phyloP scores from a whole-genome alignment of 805 yeast genomes.

The Torulaspora delbrueckii region DNA sequence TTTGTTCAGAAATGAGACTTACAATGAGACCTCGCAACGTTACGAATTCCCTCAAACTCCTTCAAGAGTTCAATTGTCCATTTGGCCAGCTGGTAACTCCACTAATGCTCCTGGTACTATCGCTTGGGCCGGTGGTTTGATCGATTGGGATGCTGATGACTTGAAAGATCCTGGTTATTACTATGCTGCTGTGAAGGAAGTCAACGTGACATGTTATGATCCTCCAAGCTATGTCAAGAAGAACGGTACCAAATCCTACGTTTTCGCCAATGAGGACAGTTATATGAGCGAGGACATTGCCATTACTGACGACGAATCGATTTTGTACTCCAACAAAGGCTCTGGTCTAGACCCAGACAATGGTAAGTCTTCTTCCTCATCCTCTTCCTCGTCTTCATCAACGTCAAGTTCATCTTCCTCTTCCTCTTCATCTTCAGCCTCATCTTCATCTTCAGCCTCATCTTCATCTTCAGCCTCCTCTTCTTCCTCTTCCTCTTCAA shows the following conservation, averaged over 20 bases:
- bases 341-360: slow-evolving; percentile 59
- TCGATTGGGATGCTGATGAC: slow-evolving; percentile 78
- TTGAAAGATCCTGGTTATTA: slow-evolving; percentile 74
- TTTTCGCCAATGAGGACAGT: slow-evolving; percentile 47
- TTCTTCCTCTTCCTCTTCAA: not conserved
- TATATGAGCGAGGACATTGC: slow-evolving; percentile 48
- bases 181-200: slow-evolving; percentile 57
- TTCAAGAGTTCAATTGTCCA: slow-evolving; percentile 61
- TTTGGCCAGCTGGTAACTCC: slow-evolving; percentile 73
- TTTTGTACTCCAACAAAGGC: slow-evolving; percentile 55
- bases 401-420: slow-evolving; percentile 7
- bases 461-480: slow-evolving; percentile 5
- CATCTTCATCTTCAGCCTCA: slow-evolving; percentile 2
- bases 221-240: slow-evolving; percentile 53
- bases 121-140: slow-evolving; percentile 84
- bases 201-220: slow-evolving; percentile 64
- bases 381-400: slow-evolving; percentile 10
- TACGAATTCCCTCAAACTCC: slow-evolving; percentile 72
- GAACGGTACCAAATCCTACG: slow-evolving; percentile 48
- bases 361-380: slow-evolving; percentile 17
- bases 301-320: slow-evolving; percentile 58
- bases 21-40: slow-evolving; percentile 52
- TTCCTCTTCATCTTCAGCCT: slow-evolving; percentile 3
- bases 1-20: slow-evolving; percentile 54
- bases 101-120: slow-evolving; percentile 56